Percentiles rank a stretch among this genome's conserved stretches.
These are phyloP conservation scores for Kazachstania psychrophila DNA, from an alignment of 805 yeast species.

Conservation along the genomic window DNA sequence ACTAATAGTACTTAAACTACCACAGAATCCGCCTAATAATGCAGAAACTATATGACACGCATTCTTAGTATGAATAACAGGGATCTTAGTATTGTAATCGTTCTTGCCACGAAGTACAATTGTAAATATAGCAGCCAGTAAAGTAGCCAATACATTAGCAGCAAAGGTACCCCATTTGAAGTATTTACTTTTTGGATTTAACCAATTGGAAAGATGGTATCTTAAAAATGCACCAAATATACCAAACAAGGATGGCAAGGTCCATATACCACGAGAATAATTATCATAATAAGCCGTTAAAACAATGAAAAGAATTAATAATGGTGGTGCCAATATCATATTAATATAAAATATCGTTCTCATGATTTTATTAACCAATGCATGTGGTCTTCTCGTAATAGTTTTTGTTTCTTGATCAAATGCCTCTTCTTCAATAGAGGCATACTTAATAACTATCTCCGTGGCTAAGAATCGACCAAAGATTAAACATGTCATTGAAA, in stretches of 20 bases:
- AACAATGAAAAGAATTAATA: conserved; percentile 20
- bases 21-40: conserved; percentile 58
- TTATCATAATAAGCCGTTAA: conserved; percentile 26
- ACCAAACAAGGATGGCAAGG: conserved; percentile 54
- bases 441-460: conserved; percentile 10
- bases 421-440: not conserved
- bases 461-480: conserved; percentile 46
- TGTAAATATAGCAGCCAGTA: conserved; percentile 15
- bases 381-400: not conserved
- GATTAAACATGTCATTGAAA: conserved; percentile 50
- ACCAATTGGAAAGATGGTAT: conserved; percentile 40
- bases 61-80: conserved; percentile 28
- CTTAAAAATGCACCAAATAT: conserved; percentile 62
- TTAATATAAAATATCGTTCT: conserved; percentile 1
- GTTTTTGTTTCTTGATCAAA: not conserved
- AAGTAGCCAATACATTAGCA: conserved; percentile 38
- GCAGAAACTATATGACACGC: conserved; percentile 48
- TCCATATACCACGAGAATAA: conserved; percentile 57
- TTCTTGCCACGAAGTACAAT: conserved; percentile 35
- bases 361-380: conserved; percentile 3
- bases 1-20: conserved; percentile 63
- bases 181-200: conserved; percentile 35
- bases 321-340: conserved; percentile 13
- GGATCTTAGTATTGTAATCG: conserved; percentile 11
- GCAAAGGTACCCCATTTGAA: conserved; percentile 51